Evolutionary conservation across 1,284 basidiomycete genomes (phyloP), one percentile per base, ranked within the genome.

Genomic region (Melampsora larici-populina): DNA sequence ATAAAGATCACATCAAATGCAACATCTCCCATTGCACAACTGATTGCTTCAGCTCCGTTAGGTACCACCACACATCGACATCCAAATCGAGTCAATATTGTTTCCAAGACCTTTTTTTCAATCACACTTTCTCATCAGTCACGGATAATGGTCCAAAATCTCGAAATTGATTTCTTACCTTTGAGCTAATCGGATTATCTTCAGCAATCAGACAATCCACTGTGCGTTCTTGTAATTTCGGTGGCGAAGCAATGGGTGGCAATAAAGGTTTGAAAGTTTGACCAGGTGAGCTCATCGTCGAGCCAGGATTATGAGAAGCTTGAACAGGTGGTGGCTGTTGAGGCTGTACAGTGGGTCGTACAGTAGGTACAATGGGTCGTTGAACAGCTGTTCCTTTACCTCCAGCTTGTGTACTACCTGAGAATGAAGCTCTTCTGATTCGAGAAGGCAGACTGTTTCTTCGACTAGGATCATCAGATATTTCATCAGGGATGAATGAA

Each of bases 41-140:
- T 94, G 80, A 98, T 91, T 29, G 96, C 96, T 83, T 97, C 94
- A 6, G 94, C 94, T 17, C 96, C 97, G 85, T 99, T 94, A 70
- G 92, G 89, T 26, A 97, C 96, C 7, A 95, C 91, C 1, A 97
- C 90, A 84, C 93, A 94, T 24, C 94, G 90, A 84, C 94, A 97
- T 0, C 96, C 96, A 80, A 98, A 88, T 62, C 94, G 90, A 78
- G 91, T 90, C 69, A 99, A 88, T 66, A 98, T 85, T 0, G 93
- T 97, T 85, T 98, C 95, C 78, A 98, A 90, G 66, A 97, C 95
- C 87, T 58, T 43, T 69, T 29, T 80, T 69, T 13, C 76, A 49
- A n/a, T 66, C 26, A 58, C 58, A 60, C 31, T 5, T 24, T n/a
- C n/a, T 31, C 55, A 24, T 60, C 55, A 31, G 24, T 60, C 8